Percentiles rank a stretch among this genome's conserved stretches.
Conservation (phyloP, 2,329 filamentous ascomycete genomes). For the Aspergillus aculeatus region DNA sequence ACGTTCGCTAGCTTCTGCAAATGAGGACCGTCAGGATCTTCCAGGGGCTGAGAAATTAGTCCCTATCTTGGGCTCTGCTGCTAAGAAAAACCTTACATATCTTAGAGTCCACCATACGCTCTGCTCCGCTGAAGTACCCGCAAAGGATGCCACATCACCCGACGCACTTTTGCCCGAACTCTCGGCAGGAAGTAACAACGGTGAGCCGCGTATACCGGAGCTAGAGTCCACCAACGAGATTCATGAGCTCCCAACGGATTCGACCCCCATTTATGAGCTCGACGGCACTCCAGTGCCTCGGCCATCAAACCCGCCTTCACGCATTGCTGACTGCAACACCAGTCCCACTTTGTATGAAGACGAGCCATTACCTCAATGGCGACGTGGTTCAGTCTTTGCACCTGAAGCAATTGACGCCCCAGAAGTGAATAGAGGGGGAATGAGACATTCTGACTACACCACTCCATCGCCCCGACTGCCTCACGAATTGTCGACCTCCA, state of each 20-base stretch:
- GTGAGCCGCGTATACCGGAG: slow-evolving; percentile 28
- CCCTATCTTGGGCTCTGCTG: slow-evolving; percentile 49
- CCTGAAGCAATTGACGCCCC: slow-evolving; percentile 43
- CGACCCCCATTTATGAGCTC: slow-evolving; percentile 39
- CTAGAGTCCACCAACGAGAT: slow-evolving; percentile 32
- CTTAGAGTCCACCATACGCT: slow-evolving; percentile 57
- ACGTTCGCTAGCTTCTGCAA: slow-evolving; percentile 7
- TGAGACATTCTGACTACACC: neutral
- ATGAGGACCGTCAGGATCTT: slow-evolving; percentile 26
- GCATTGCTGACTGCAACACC: neutral
- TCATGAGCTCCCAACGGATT: slow-evolving; percentile 36
- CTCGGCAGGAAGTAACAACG: slow-evolving; percentile 26
- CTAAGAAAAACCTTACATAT: slow-evolving; percentile 51
- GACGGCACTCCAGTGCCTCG: slow-evolving; percentile 31
- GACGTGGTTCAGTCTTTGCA: slow-evolving; percentile 46
- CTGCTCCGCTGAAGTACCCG: slow-evolving; percentile 48
- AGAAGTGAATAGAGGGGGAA: neutral
- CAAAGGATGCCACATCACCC: slow-evolving; percentile 29
- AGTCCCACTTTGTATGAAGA: slow-evolving; percentile 21
- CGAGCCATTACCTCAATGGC: slow-evolving; percentile 32
- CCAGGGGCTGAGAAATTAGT: slow-evolving; percentile 57
- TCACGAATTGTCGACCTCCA: slow-evolving; percentile 8
- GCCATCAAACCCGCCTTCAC: neutral
- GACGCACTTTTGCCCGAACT: slow-evolving; percentile 34
- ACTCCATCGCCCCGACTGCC: neutral